These are phyloP conservation scores for Hymenotorrendiella dingleyae DNA, from an alignment of 2,329 filamentous ascomycete species.

Conservation along the genomic window DNA sequence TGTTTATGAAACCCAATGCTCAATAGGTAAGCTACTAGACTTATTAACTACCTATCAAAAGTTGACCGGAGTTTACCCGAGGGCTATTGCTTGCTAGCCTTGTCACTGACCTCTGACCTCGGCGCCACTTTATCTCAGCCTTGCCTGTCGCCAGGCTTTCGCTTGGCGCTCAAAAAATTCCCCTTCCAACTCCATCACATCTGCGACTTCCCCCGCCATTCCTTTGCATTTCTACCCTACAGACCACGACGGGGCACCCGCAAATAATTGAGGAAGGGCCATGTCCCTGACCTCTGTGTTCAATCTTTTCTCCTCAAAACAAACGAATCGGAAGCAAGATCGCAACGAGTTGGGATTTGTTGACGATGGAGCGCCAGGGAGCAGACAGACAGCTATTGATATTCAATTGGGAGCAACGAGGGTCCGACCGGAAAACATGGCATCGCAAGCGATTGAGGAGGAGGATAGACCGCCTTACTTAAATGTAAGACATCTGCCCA, in stretches of 20 bases:
- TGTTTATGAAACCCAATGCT: too few species aligned
- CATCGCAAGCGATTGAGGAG: constrained; percentile 36
- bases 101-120: too few species aligned
- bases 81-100: too few species aligned
- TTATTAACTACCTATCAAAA: too few species aligned
- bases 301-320: constrained; percentile 42
- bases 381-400: constrained; percentile 28
- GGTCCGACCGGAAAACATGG: constrained; percentile 23
- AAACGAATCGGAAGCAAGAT: constrained; percentile 20
- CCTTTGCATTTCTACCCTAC: constrained; percentile 2
- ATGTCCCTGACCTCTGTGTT: constrained; percentile 54
- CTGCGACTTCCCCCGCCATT: not conserved
- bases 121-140: too few species aligned
- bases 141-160: too few species aligned
- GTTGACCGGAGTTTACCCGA: too few species aligned
- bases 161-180: too few species aligned
- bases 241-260: constrained; percentile 15
- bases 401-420: constrained; percentile 24
- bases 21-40: too few species aligned
- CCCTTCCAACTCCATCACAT: not conserved
- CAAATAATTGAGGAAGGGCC: constrained; percentile 33
- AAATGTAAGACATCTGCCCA: constrained; percentile 45
- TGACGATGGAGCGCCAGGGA: constrained; percentile 33
- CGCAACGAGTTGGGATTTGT: constrained; percentile 28
- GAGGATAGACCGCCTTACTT: constrained; percentile 53